A percentile compares a stretch with the other conserved stretches of the same genome.
phyloP scores from a whole-genome alignment of 257 asterid species.

The Phtheirospermum japonicum region DNA sequence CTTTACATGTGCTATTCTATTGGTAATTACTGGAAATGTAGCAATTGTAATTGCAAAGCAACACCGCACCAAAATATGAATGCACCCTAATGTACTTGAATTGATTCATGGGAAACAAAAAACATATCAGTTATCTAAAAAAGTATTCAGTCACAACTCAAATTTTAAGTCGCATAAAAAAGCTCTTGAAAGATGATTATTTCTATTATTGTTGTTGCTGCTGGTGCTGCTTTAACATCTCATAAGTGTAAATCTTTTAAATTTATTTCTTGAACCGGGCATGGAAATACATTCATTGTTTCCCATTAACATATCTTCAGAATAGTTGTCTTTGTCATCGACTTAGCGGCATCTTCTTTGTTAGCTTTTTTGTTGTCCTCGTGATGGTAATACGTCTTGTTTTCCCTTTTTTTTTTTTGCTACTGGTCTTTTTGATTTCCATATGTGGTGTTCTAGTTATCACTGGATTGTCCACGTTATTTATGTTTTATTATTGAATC shows the following conservation, averaged over 20 bases:
- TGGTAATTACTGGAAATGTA: neutral
- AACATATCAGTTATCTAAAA: neutral
- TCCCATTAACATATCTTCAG: neutral
- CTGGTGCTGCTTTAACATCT: neutral
- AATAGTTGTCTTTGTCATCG: conserved; percentile 7
- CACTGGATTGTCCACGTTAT: too few relatives aligned
- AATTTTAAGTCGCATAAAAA: neutral
- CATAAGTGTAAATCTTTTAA: neutral
- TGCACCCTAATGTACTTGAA: neutral
- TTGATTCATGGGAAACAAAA: neutral
- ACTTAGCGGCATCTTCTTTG: too few relatives aligned
- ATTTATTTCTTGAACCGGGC: conserved; percentile 1
- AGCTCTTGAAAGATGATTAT: neutral
- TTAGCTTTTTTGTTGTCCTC: neutral
- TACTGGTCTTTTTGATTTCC: neutral
- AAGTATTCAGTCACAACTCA: conserved; percentile 1
- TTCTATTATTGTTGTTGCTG: neutral
- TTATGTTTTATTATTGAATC: too few relatives aligned
- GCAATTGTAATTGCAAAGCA: too few relatives aligned
- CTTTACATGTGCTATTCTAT: neutral
- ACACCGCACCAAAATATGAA: neutral
- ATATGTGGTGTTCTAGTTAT: neutral
- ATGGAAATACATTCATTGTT: neutral
- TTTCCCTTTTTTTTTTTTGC: neutral
- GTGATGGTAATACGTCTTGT: neutral